Evolutionary conservation across 305 asterid species (phyloP), one percentile per base, ranked within the genome.

Genomic region (Fraxinus sp.): DNA sequence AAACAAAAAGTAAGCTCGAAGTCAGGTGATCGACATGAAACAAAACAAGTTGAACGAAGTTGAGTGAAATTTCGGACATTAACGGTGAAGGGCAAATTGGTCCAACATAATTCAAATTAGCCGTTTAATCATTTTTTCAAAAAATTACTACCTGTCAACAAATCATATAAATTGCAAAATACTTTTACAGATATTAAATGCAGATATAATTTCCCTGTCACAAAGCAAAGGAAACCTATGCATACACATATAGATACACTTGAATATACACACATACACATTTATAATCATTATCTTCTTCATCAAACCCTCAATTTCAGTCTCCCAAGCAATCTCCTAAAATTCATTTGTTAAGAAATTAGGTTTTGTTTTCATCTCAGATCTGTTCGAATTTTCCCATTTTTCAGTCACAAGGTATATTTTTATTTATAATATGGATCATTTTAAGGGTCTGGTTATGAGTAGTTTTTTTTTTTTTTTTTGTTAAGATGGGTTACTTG

Each of bases 241-340:
- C 49, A 70, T 70, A 71, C 57, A 77, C 73, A 75, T 30, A 62
- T 72, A 77, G 55, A 36, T 49, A 85, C 77, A 79, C 9, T 77
- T n/a, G 30, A 46, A 75, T 36, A 26, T 16, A 37, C 6, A 30
- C 39, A 22, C 36, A 57, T 18, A 77, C 46, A 80, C 10, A 83
- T 1, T 74, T 43, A 83, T 82, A 72, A 86, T 79, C 90, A 82
- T 82, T 86, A 78, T 84, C 80, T 5, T 80, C 80, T 49, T 81
- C 78, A 75, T 81, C 88, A 37, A 81, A 86, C 87, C 88, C 90
- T 81, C 89, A 86, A 83, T 81, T 84, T 86, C 88, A 80, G 85
- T 88, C 87, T 83, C 86, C 84, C 80, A 84, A 87, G 88, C 92
- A 88, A 88, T 85, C 88, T 84, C 87, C 41, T 43, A 32, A 28